Evolutionary conservation across 306 rosid species (phyloP).

Genomic region (Prinsepia uniflora): DNA sequence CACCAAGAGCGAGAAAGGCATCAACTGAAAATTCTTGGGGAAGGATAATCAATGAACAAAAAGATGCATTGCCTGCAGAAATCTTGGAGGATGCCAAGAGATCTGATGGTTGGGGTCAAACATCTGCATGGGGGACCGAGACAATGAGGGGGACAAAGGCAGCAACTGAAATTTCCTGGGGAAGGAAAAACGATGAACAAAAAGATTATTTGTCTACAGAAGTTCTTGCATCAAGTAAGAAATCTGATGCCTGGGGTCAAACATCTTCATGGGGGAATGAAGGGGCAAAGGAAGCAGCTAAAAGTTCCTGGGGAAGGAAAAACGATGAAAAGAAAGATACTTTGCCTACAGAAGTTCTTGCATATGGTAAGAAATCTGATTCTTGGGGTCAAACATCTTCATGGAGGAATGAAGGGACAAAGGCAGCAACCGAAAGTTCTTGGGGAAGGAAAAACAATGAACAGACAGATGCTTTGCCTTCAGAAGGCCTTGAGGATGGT

Average conservation of each 20-base stretch:
- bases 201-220: background rate
- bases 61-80: background rate
- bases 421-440: background rate
- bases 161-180: constrained; percentile 24
- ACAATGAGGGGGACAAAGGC: background rate
- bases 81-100: too few relatives aligned
- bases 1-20: background rate
- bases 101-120: too few relatives aligned
- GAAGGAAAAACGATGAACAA: constrained; percentile 8
- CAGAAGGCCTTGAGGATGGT: too few relatives aligned
- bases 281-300: background rate
- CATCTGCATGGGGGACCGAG: constrained; percentile 12
- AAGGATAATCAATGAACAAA: constrained; percentile 4
- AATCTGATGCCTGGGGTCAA: too few relatives aligned
- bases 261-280: too few relatives aligned
- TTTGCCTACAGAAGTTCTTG: background rate
- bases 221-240: too few relatives aligned
- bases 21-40: constrained; percentile 23
- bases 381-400: too few relatives aligned
- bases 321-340: background rate
- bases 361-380: too few relatives aligned
- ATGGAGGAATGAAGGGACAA: too few relatives aligned
- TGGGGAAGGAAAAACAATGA: constrained; percentile 15
- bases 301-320: constrained; percentile 18
- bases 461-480: background rate